Base-by-base conservation (phyloP, 2,329 filamentous ascomycete species). In the Aspergillus tanneri region DNA sequence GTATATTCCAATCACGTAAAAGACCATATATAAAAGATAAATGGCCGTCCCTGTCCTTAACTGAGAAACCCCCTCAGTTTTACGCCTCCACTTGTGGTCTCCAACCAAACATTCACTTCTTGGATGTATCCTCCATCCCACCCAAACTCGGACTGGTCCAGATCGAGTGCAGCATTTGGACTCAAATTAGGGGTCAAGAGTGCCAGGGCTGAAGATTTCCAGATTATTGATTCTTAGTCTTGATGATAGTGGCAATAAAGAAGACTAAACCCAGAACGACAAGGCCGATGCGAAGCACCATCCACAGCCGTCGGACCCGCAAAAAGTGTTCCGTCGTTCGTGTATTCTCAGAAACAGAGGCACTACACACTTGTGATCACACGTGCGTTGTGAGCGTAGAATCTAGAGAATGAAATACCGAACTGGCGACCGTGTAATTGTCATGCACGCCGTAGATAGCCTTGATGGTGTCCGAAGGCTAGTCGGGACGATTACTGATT, bases 191-290 rank as follows among this genome's bases (percentile, higher is more conserved):
- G 60, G 32, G 58, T 62, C 6, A 62, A 35, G 19, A 63, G 43
- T 2, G 58, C 60, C 34, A 62, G 24, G 2, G 59, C 56, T 2
- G 56, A 59, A 1, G 56, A 59, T 37, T 63, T 63, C 60, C 58
- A 63, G 25, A 63, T 60, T 57, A 59, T 24, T 61, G 59, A 22
- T 59, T 54, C 1, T 55, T 36, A 9, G 60, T 63, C 30, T 60
- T 55, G 5, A 57, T 19, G 3, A 63, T 47, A 1, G 59, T 85
- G 7, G 77, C 80, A 59, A 69, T 64, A 43, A 79, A 74, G 52
- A 77, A 77, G 21, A 53, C 35, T 21, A 60, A 59, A 2, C 78
- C 85, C 22, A 87, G 68, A 7, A 50, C 55, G 14, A 61, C 50
- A 32, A 63, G 35, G 1, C 14, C 42, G 18, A 52, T 48, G 0